Base-by-base conservation (phyloP, 768 basidiomycete species). In the Hericium alpestre region DNA sequence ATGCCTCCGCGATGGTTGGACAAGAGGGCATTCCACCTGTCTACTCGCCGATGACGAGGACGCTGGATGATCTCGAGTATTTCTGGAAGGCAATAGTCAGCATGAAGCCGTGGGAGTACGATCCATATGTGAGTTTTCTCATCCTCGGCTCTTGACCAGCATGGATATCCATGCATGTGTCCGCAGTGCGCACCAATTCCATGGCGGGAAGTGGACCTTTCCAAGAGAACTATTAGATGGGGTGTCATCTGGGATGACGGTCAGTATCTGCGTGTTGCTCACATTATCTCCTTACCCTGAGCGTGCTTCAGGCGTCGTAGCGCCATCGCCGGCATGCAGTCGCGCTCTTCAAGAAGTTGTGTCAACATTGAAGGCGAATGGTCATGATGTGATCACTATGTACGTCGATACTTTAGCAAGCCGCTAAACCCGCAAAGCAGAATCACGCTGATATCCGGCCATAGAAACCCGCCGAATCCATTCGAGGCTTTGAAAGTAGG, bases 21-120 rank as follows among this genome's bases (percentile, higher is more conserved):
- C 70, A 84, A 55, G 83, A 86, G 62, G 77, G 78, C 4, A 61
- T 87, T 10, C 78, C 76, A 0, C 68, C 78, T 13, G 70, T 81
- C 15, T 72, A 76, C 41, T 75, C 81, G 20, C 84, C 86, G 1
- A 80, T 87, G 77, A 79, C 84, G 2, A 71, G 72, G 41, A 82
- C 72, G n/a, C 70, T 86, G 40, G 77, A 75, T 15, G 84, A 87
- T 65, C 67, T 88, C 39, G 76, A 78, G 52, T 79, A 82, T 55
- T 82, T 86, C 66, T 86, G 81, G 81, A 79, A 78, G 60, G 73
- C 80, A 13, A 72, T 87, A 8, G 73, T 86, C 20, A 70, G 70
- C 48, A 80, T 79, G 67, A 77, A 78, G 55, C 83, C 86, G 15
- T 87, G 84, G 83, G 72, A 75, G 15, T 86, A 86, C 58, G 86